Conservation (phyloP, 1,284 basidiomycete genomes). For the Sanghuangporus sanghuang region DNA sequence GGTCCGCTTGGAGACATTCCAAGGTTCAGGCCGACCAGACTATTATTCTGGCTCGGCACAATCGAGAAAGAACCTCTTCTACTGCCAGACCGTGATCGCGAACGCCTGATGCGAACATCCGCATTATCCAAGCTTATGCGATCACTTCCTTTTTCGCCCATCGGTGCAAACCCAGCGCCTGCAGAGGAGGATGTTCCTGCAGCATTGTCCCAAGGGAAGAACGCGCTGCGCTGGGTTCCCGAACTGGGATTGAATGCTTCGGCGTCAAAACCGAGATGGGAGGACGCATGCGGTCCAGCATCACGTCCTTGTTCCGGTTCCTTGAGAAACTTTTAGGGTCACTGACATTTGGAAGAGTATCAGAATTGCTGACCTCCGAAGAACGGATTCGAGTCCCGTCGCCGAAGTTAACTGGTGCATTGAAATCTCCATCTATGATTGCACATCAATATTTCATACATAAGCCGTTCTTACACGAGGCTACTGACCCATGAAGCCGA, state of each 20-base stretch:
- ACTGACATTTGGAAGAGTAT: background rate
- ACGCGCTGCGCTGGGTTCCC: constrained; percentile 58
- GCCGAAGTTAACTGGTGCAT: constrained; percentile 4
- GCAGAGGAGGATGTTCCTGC: constrained; percentile 54
- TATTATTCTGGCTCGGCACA: constrained; percentile 40
- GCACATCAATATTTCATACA: no score
- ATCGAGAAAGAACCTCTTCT: constrained; percentile 33
- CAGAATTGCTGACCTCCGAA: constrained; percentile 49
- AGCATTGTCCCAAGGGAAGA: constrained; percentile 81
- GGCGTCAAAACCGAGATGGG: constrained; percentile 38
- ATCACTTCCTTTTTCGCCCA: constrained; percentile 35
- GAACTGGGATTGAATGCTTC: constrained; percentile 32
- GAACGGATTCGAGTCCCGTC: constrained; percentile 42
- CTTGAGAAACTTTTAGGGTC: constrained; percentile 33
- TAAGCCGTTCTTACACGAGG: background rate
- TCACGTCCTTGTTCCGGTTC: constrained; percentile 74
- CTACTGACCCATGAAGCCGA: constrained; percentile 2
- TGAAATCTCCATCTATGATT: background rate
- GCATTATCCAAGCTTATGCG: constrained; percentile 44
- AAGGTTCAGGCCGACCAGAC: constrained; percentile 29
- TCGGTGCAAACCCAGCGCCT: constrained; percentile 33
- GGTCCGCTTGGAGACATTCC: constrained; percentile 41
- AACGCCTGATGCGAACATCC: constrained; percentile 38
- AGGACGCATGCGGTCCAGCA: constrained; percentile 45
- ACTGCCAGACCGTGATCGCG: constrained; percentile 40